Percentiles rank a stretch among this genome's conserved stretches.
phyloP scores from a whole-genome alignment of 1,284 basidiomycete genomes.

The Cutaneotrichosporon mucoides region DNA sequence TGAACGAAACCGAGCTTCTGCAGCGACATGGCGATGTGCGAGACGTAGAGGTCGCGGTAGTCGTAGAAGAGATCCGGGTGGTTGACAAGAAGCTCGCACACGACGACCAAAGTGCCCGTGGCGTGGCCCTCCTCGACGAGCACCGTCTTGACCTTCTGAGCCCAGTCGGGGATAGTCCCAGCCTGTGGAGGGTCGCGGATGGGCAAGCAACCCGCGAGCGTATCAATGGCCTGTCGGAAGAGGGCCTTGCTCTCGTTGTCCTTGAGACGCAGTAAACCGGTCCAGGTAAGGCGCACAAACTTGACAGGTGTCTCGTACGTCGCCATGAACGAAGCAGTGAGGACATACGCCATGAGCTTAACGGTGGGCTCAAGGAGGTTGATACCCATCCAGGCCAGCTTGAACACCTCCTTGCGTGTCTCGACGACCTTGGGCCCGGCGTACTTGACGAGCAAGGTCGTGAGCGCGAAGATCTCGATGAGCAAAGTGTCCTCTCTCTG shows the following conservation, averaged over 20 bases:
- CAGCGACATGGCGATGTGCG: slow-evolving; percentile 88
- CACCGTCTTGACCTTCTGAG: slow-evolving; percentile 77
- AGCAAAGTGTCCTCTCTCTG: slow-evolving; percentile 57
- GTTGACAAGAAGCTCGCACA: slow-evolving; percentile 89
- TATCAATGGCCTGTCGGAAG: slow-evolving; percentile 83
- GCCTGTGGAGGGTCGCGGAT: slow-evolving; percentile 55
- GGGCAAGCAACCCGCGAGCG: slow-evolving; percentile 80
- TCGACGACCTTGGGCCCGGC: slow-evolving; percentile 73
- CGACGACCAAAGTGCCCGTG: slow-evolving; percentile 76
- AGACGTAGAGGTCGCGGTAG: slow-evolving; percentile 89
- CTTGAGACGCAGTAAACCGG: slow-evolving; percentile 78
- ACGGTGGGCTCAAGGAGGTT: slow-evolving; percentile 64
- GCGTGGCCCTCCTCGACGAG: slow-evolving; percentile 84
- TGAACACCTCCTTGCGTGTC: slow-evolving; percentile 89
- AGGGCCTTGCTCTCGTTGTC: slow-evolving; percentile 70
- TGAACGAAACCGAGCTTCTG: slow-evolving; percentile 78
- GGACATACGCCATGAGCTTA: slow-evolving; percentile 88
- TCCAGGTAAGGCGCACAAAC: slow-evolving; percentile 92
- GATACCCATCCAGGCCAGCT: slow-evolving; percentile 89
- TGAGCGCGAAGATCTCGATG: slow-evolving; percentile 87
- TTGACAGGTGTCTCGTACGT: slow-evolving; percentile 87
- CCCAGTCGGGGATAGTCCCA: slow-evolving; percentile 73
- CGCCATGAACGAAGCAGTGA: slow-evolving; percentile 91
- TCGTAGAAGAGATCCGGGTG: slow-evolving; percentile 91
- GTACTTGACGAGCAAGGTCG: slow-evolving; percentile 81